phyloP scores from a whole-genome alignment of 371 early-diverging fungal genomes.

The Lichtheimia ramosa region DNA sequence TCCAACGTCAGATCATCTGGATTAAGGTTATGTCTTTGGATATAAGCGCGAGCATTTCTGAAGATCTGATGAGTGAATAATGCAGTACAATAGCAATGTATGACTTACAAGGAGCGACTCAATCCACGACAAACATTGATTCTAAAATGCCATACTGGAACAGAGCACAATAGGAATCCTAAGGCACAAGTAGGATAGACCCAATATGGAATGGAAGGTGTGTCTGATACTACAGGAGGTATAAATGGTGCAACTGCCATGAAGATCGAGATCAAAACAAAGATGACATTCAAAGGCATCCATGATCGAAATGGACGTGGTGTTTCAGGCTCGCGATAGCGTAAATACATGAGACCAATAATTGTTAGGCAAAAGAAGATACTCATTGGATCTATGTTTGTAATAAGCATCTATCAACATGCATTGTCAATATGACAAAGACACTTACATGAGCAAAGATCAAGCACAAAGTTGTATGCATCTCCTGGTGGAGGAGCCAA shows the following conservation, averaged over 20 bases:
- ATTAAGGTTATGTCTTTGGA: not conserved
- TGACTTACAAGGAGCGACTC: not conserved
- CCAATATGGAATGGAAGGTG: not conserved
- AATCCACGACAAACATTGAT: not conserved
- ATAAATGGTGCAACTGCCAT: not conserved
- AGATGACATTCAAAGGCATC: not conserved
- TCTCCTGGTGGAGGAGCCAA: not conserved
- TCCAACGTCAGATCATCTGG: not conserved
- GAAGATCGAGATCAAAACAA: not conserved
- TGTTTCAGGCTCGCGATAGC: not conserved
- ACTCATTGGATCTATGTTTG: not conserved
- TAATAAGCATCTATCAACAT: not conserved
- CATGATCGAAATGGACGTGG: conserved; percentile 1
- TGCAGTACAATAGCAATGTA: not conserved
- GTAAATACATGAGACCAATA: not conserved
- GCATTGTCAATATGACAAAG: not conserved
- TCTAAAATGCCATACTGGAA: not conserved
- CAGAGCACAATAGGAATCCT: not conserved
- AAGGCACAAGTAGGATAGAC: not conserved
- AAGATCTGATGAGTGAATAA: not conserved
- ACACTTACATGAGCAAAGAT: not conserved
- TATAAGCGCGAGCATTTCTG: not conserved
- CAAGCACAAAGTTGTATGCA: not conserved
- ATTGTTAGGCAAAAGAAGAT: not conserved
- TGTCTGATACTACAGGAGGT: not conserved